Evolutionary conservation across 768 basidiomycete genomes (phyloP), one percentile per base, ranked within the genome.

Genomic region (Boletus vermiculosoides): DNA sequence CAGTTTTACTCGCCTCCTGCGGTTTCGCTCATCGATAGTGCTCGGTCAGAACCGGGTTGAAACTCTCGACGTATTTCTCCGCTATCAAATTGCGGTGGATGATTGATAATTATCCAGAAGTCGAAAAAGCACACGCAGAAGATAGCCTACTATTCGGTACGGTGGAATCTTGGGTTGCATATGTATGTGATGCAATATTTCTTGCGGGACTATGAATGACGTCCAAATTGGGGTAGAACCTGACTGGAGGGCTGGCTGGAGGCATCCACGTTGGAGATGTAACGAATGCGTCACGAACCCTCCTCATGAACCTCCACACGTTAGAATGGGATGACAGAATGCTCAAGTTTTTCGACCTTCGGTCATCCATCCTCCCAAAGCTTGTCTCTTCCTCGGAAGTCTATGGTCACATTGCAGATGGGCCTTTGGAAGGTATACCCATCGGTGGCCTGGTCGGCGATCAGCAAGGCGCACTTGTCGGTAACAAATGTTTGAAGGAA

Each of bases 41-140:
- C 28, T 50, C 34, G 12, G 5, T 51, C 61, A 96, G 92, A 58
- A 95, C 94, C 47, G 95, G 95, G 34, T 83, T 97, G 39, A 91
- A 90, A n/a, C 79, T 98, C 9, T 97, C 95, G 16, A 98, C 96
- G 0, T 99, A 99, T 76, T 99, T 99, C 76, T 97, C 95, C 23
- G 96, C 89, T 18, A 88, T 97, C 71, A 98, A 98, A 75, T 79
- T 97, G 60, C 84, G 90, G 45, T 99, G 96, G 96, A 93, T 99
- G 90, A 84, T 96, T 59, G 90, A 96, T 70, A 85, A 98, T 68
- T 74, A 88, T 66, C 78, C 81, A 4, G 83, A 85, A 31, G 93
- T 98, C 53, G 73, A 79, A 34, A 78, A 82, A 42, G 95, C 97
- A 0, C 87, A 94, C 67, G 84, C 88, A 39, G 74, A 82, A 37